Base-by-base conservation (phyloP, 2,329 filamentous ascomycete genomes). In the Aspergillus versicolor region DNA sequence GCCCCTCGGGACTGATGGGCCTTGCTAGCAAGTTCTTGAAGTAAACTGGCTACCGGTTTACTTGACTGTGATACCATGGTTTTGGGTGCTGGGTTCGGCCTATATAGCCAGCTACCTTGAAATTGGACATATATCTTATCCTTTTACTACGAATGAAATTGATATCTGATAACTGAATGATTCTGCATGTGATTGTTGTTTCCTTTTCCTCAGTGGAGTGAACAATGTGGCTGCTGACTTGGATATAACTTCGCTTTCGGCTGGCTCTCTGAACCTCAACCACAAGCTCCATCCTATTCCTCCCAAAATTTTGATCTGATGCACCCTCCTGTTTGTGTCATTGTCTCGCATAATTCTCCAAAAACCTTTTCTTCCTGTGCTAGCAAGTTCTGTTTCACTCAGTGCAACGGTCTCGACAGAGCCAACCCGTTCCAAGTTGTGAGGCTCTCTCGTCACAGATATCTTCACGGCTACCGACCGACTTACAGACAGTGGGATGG, bases 11-110 rank as follows among this genome's bases (percentile, higher is more conserved):
- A 2, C 66, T 88, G 57, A 79, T 86, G 76, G 74, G 75, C 53
- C 64, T 87, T 69, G 85, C 85, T 8, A 81, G 80, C 70, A 88
- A 88, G 74, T 87, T 88, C 70, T 63, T 86, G 50, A 49, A 48
- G 30, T 55, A n/a, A 56, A 61, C 42, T 56, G 57, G 43, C 51
- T 50, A 7, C n/a, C 11, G 6, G 19, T 8, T 11, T n/a, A 32
- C 22, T 19, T n/a, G 3, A 24, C 8, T 21, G 4, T n/a, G 22
- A 15, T 45, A 24, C 13, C 17, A 30, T 22, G 43, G 19, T 24
- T 11, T 11, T 24, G 12, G 27, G 45, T 13, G 45, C 22, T 45
- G 13, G 43, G 43, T n/a, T 8, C 7, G 7, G 43, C 8, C n/a
- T 22, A 15, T n/a, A 45, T 42, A 42, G 40, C 11, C n/a, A 42